Base-by-base conservation (phyloP, 2,329 filamentous ascomycete genomes). In the Fusarium albosuccineum region DNA sequence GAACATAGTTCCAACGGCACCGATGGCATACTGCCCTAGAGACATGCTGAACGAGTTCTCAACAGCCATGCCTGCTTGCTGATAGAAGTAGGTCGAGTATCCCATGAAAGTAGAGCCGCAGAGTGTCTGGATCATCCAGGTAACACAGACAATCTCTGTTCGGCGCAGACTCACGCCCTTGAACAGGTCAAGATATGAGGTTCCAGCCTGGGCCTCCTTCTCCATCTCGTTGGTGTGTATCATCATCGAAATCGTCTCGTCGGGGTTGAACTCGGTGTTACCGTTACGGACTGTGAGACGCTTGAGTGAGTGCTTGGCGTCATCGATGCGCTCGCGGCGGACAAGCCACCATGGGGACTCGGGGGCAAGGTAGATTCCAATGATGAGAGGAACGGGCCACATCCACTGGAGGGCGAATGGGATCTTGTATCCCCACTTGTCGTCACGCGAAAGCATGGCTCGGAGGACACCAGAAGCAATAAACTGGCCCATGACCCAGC, bases 1-100 rank as follows among this genome's bases (percentile, higher is more conserved):
- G 10, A 75, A 70, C 1, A 83, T 64, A 0, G 82, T 85, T 5
- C 83, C 83, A 3, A 83, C 65, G 27, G 81, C 79, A 11, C 80
- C 82, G 6, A 86, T 75, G 6, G 76, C 79, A 16, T 81, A 82
- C 49, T 80, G 78, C 1, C 76, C 82, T 1, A 85, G 74, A 0
- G 78, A 74, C 68, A 82, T 77, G 64, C 70, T 79, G 70, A 81
- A 81, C 0, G 79, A 78, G 57, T 78, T 77, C 11, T 75, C 73
- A 5, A 76, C 70, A 9, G 70, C 75, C 63, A 84, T 75, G 2
- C 82, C 81, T 11, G 80, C 82, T 58, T 80, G 79, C 27, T 80
- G 75, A 56, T 81, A 83, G 61, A 83, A 84, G 66, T 82, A 81
- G 30, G 87, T 89, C 17, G 87, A 88, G 75, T 88, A 89, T 64